phyloP scores from a whole-genome alignment of 2,329 filamentous ascomycete genomes.

The Fusarium tupiense region DNA sequence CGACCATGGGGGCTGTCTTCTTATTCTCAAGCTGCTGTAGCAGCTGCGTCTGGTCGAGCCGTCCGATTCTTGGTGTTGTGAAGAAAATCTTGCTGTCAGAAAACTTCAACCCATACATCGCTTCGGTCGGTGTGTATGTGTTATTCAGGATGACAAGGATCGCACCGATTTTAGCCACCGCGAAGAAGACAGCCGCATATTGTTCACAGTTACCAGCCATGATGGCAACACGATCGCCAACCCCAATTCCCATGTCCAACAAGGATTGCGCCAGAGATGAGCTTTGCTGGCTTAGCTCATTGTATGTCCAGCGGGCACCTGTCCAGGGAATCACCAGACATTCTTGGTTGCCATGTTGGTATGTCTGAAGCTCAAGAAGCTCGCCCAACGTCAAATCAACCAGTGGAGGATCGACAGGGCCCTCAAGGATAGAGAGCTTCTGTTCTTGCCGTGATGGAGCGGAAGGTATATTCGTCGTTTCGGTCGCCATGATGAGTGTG shows the following conservation, averaged over 20 bases:
- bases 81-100: constrained; percentile 79
- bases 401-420: constrained; percentile 74
- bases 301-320: constrained; percentile 77
- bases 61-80: constrained; percentile 74
- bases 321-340: constrained; percentile 81
- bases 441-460: constrained; percentile 47
- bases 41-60: constrained; percentile 69
- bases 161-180: constrained; percentile 72
- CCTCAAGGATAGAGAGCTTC: constrained; percentile 70
- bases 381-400: constrained; percentile 78
- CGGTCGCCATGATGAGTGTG: constrained; percentile 43
- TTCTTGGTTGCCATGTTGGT: constrained; percentile 71
- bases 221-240: constrained; percentile 77
- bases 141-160: constrained; percentile 84
- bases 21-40: constrained; percentile 63
- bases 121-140: constrained; percentile 80
- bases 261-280: constrained; percentile 71
- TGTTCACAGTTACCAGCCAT: constrained; percentile 84
- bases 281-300: constrained; percentile 70
- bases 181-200: constrained; percentile 82
- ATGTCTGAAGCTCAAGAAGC: constrained; percentile 75
- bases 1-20: constrained; percentile 58
- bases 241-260: constrained; percentile 71
- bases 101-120: constrained; percentile 75
- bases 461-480: constrained; percentile 43